phyloP scores from a whole-genome alignment of 768 basidiomycete genomes.

The Lentinula lateritia region DNA sequence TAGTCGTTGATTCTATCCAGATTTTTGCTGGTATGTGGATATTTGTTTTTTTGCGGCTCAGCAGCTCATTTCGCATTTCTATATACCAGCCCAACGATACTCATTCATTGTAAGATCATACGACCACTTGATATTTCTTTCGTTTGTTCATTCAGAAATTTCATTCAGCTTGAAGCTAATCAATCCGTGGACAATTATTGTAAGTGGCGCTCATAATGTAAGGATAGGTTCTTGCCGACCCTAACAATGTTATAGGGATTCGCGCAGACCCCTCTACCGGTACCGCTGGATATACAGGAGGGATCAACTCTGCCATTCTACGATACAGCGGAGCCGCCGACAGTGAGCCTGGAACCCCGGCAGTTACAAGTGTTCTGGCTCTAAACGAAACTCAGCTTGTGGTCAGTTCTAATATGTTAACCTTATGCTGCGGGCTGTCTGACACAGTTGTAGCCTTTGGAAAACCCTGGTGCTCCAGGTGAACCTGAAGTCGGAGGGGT shows the following conservation, averaged over 20 bases:
- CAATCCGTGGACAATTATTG: conserved; percentile 36
- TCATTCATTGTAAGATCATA: conserved; percentile 27
- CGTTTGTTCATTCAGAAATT: neutral
- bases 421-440: neutral
- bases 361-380: neutral
- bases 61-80: neutral
- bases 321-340: conserved; percentile 30
- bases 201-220: neutral
- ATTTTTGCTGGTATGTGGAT: conserved; percentile 23
- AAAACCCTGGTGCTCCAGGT: conserved; percentile 22
- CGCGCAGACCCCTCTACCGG: conserved; percentile 24
- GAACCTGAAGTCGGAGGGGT: conserved; percentile 23
- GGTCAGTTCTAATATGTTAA: neutral
- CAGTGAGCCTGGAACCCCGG: conserved; percentile 22
- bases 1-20: conserved; percentile 30
- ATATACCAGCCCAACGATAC: conserved; percentile 27
- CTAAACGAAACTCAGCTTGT: conserved; percentile 24
- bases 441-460: conserved; percentile 11
- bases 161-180: conserved; percentile 22
- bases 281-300: conserved; percentile 20
- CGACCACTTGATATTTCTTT: neutral
- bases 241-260: conserved; percentile 17
- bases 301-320: conserved; percentile 32
- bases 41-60: neutral
- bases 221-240: neutral